These are phyloP conservation scores for Globisporangium echinulatum DNA, from an alignment of 352 stramenopile species.

Conservation along the genomic window DNA sequence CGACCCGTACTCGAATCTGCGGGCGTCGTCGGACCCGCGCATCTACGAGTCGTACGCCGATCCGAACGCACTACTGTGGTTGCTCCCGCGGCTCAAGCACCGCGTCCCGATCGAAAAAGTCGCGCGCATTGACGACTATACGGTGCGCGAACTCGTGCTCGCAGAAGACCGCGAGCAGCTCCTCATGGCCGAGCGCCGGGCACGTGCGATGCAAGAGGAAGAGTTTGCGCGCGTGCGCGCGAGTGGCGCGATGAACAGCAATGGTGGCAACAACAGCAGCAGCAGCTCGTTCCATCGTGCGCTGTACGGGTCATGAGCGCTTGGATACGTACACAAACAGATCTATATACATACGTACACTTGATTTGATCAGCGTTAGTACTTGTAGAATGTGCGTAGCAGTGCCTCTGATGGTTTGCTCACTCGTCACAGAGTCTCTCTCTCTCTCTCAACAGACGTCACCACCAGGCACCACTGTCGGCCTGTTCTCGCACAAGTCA, in stretches of 20 bases:
- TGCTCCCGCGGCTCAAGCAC: conserved; percentile 77
- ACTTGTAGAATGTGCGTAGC: too few relatives aligned
- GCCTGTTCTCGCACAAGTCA: conserved; percentile 41
- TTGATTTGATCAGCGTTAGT: too few relatives aligned
- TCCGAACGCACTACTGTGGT: conserved; percentile 70
- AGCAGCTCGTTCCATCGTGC: conserved; percentile 11
- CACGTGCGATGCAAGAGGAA: conserved; percentile 57
- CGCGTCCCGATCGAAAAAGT: conserved; percentile 77
- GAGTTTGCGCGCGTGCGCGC: conserved; percentile 35
- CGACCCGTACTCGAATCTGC: conserved; percentile 73
- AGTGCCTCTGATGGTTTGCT: too few relatives aligned
- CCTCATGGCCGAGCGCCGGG: conserved; percentile 53
- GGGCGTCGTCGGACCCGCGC: conserved; percentile 44
- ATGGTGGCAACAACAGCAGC: conserved; percentile 17
- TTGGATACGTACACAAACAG: conserved; percentile 31
- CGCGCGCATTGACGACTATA: conserved; percentile 75
- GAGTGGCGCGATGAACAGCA: conserved; percentile 13
- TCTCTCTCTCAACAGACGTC: too few relatives aligned
- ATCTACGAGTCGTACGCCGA: conserved; percentile 83
- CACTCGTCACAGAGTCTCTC: too few relatives aligned
- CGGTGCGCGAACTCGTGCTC: conserved; percentile 64
- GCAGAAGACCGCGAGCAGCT: conserved; percentile 75
- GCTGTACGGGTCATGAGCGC: conserved; percentile 22
- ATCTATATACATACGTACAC: too few relatives aligned
- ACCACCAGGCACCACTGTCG: conserved; percentile 23